Evolutionary conservation across 2,329 filamentous ascomycete species (phyloP), one percentile per base, ranked within the genome.

Genomic region (Exserohilum turcica): DNA sequence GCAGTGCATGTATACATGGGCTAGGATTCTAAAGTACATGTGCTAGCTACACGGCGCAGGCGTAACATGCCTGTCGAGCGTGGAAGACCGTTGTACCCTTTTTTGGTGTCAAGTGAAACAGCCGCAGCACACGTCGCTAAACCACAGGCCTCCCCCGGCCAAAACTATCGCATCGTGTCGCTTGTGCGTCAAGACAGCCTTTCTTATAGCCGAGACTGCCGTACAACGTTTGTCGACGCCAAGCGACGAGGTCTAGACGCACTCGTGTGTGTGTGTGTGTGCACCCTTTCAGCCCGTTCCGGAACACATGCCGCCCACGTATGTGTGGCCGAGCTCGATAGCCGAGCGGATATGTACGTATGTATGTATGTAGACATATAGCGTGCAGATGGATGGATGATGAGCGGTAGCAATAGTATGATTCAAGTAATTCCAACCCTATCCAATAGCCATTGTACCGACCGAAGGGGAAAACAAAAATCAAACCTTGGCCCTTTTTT

Each of bases 101-200:
- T 48, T 18, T 43, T 32, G 29, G 28, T 29, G 28, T 18, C n/a
- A 35, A 31, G 16, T 16, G 29, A 32, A 21, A 21, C 37, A 42
- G 29, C 43, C 37, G n/a, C 37, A 52, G 44, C 50, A 53, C 45
- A 49, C 44, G 38, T 53, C 44, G 50, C 38, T 53, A 48, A 49
- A 52, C 10, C 27, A 7, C 19, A n/a, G 37, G 19, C 32, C 29
- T 28, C 27, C 32, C 28, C 10, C 27, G 5, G 32, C 36, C 36
- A 38, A 19, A 38, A 19, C 16, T 10, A 42, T 3, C 7, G n/a
- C 10, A 15, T 38, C 50, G 31, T 38, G 43, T 48, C 19, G 36
- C 42, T 32, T 51, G 19, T 19, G 24, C 21, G 19, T 5, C 15
- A 7, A 6, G 1, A 15, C n/a, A 31, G 31, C 40, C 24, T 32